These are phyloP conservation scores for Myxozyma vanderwaltii DNA, from an alignment of 805 yeast species.

Conservation along the genomic window DNA sequence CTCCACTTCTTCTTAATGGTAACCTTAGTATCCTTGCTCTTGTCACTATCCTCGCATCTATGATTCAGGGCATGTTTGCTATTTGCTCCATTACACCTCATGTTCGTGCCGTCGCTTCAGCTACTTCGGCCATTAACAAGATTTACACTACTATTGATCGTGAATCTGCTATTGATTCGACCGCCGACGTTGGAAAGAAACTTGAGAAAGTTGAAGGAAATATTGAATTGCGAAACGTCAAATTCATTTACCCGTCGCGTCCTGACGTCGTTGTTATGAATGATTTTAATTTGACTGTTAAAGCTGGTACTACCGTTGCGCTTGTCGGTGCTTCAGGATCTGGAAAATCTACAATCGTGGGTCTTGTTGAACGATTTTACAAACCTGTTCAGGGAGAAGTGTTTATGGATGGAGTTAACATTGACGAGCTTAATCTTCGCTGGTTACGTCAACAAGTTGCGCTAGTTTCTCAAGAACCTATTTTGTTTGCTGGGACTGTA, in stretches of 20 bases:
- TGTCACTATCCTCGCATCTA: slow-evolving; percentile 40
- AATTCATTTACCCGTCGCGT: slow-evolving; percentile 41
- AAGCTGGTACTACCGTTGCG: slow-evolving; percentile 84
- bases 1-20: slow-evolving; percentile 43
- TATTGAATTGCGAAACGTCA: slow-evolving; percentile 36
- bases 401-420: slow-evolving; percentile 51
- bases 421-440: slow-evolving; percentile 54
- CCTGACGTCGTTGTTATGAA: slow-evolving; percentile 39
- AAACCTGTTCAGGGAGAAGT: slow-evolving; percentile 55
- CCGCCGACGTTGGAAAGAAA: slow-evolving; percentile 34
- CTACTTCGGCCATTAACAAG: slow-evolving; percentile 46
- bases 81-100: slow-evolving; percentile 48
- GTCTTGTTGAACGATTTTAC: slow-evolving; percentile 59
- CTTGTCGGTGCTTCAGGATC: slow-evolving; percentile 83
- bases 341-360: slow-evolving; percentile 51
- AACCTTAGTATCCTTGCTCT: slow-evolving; percentile 42
- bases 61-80: slow-evolving; percentile 45
- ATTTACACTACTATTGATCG: slow-evolving; percentile 50
- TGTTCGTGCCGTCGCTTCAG: slow-evolving; percentile 44
- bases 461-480: slow-evolving; percentile 60
- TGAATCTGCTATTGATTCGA: slow-evolving; percentile 46
- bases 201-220: slow-evolving; percentile 44
- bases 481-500: slow-evolving; percentile 75
- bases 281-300: slow-evolving; percentile 44
- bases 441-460: slow-evolving; percentile 57